Conservation (phyloP, 352 stramenopile genomes). For the Globisporangium barbulae region DNA sequence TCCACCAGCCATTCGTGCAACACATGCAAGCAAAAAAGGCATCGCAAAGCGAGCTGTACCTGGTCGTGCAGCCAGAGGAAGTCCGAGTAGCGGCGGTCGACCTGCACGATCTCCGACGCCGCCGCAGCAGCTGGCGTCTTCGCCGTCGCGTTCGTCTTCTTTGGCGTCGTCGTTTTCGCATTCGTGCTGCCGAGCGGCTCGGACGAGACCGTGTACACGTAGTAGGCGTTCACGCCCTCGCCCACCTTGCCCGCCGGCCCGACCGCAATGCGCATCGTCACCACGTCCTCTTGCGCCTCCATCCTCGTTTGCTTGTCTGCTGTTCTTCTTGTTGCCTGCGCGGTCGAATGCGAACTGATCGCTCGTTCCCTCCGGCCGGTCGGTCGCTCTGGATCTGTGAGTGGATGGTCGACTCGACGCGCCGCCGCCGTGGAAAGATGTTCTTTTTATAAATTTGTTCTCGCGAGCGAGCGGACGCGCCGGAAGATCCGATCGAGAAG, state of each 20-base stretch:
- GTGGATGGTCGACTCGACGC: background rate
- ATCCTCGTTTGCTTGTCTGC: conserved; percentile 2
- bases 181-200: conserved; percentile 24
- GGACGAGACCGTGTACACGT: conserved; percentile 79
- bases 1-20: background rate
- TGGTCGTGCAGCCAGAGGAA: conserved; percentile 83
- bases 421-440: background rate
- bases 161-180: background rate
- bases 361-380: background rate
- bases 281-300: conserved; percentile 8
- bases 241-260: conserved; percentile 71
- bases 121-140: background rate
- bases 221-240: conserved; percentile 83
- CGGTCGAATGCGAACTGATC: conserved; percentile 3
- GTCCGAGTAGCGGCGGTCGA: conserved; percentile 85
- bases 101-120: conserved; percentile 20
- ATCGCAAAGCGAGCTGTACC: conserved; percentile 11
- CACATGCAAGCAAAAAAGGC: background rate
- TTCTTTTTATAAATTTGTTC: conserved; percentile 15
- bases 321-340: background rate
- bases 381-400: background rate
- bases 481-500: background rate
- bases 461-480: conserved; percentile 5
- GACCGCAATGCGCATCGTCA: conserved; percentile 49
- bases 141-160: conserved; percentile 3